Evolutionary conservation across 352 stramenopile genomes (phyloP).

Genomic region (Aphanomyces cochlioides): DNA sequence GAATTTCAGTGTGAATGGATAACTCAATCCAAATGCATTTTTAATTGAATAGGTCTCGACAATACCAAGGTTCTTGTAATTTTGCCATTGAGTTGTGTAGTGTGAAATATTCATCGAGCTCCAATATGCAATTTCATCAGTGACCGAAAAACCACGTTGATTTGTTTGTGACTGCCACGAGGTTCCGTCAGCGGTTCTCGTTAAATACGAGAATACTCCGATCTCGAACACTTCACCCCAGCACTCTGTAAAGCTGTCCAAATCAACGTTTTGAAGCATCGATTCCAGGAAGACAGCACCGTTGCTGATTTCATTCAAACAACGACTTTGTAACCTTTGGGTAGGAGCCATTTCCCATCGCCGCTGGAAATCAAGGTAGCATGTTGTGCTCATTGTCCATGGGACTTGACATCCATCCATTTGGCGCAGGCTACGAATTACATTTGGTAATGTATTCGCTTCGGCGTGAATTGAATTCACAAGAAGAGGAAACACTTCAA

Average conservation of each 20-base stretch:
- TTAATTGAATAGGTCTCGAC: conserved; percentile 16
- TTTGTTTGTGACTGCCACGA: neutral
- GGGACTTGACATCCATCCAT: conserved; percentile 23
- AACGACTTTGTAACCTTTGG: neutral
- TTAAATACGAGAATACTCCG: conserved; percentile 7
- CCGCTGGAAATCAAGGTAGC: conserved; percentile 26
- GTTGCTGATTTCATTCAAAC: conserved; percentile 1
- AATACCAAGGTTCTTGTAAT: conserved; percentile 18
- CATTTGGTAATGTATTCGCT: conserved; percentile 17
- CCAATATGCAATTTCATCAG: conserved; percentile 25
- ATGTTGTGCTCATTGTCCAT: conserved; percentile 13
- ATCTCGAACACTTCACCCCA: conserved; percentile 1
- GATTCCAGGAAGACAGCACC: conserved; percentile 21
- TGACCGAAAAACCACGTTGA: neutral
- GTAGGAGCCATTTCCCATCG: conserved; percentile 23
- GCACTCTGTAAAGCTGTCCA: neutral
- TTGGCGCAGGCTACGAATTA: conserved; percentile 10
- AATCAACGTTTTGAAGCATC: conserved; percentile 11
- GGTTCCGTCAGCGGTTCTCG: neutral
- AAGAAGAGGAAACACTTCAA: neutral
- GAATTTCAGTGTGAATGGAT: conserved; percentile 20
- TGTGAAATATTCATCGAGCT: neutral
- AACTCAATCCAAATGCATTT: conserved; percentile 13
- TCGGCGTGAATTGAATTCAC: conserved; percentile 13
- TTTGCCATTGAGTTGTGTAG: conserved; percentile 29